phyloP scores from a whole-genome alignment of 1,139 yeast species.

The Sugiyamaella paludigena region DNA sequence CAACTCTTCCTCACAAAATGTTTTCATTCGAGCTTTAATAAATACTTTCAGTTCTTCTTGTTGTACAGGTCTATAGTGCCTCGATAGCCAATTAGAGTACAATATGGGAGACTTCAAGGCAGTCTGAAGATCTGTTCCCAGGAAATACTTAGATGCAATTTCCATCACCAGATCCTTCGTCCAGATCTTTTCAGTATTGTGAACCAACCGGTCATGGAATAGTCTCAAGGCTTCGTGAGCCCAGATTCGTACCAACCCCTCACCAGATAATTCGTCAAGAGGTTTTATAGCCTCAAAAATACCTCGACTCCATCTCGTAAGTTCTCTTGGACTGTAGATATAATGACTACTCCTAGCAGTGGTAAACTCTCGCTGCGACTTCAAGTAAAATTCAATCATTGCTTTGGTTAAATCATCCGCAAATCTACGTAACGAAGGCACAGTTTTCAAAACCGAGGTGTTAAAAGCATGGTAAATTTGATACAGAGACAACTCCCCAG shows the following conservation, averaged over 20 bases:
- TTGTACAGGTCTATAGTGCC: constrained; percentile 58
- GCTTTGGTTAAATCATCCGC: constrained; percentile 55
- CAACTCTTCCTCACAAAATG: constrained; percentile 68
- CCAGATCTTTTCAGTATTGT: constrained; percentile 50
- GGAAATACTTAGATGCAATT: constrained; percentile 46
- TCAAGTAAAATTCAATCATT: constrained; percentile 61
- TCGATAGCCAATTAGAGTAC: constrained; percentile 73
- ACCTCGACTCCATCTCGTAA: constrained; percentile 88
- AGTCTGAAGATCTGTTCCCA: constrained; percentile 42
- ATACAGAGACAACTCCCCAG: constrained; percentile 58
- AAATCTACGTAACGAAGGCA: constrained; percentile 62
- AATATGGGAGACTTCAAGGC: constrained; percentile 53
- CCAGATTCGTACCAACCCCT: constrained; percentile 63
- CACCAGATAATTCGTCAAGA: constrained; percentile 40
- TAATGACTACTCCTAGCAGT: constrained; percentile 52
- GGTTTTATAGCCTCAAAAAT: constrained; percentile 55
- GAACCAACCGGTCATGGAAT: constrained; percentile 68
- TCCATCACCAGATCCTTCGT: constrained; percentile 47
- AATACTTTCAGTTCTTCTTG: constrained; percentile 51
- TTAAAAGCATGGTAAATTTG: constrained; percentile 67
- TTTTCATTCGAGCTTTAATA: constrained; percentile 60
- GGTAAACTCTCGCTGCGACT: constrained; percentile 46
- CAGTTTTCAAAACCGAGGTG: constrained; percentile 55
- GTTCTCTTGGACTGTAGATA: constrained; percentile 84
- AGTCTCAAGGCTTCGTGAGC: constrained; percentile 78